phyloP scores from a whole-genome alignment of 139 green algal species.

The Deuterostichococcus epilithicus region DNA sequence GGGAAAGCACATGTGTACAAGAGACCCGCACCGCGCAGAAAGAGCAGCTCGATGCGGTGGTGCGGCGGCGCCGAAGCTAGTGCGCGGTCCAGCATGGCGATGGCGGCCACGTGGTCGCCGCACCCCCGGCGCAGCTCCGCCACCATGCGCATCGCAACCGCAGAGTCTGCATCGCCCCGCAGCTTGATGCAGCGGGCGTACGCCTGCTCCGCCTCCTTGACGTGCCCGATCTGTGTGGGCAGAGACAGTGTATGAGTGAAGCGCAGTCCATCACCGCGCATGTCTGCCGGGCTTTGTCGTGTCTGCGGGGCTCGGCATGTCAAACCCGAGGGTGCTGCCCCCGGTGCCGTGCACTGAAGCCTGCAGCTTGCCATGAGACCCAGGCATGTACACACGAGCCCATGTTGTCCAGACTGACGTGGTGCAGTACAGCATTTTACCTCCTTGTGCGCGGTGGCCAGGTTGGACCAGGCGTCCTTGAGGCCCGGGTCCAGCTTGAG shows the following conservation, averaged over 20 bases:
- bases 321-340: too few species aligned
- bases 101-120: conserved; percentile 59
- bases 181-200: conserved; percentile 42
- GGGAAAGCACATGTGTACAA: conserved; percentile 29
- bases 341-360: too few species aligned
- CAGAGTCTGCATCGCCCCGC: conserved; percentile 8
- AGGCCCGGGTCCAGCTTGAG: conserved; percentile 49
- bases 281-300: too few species aligned
- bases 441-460: conserved; percentile 64
- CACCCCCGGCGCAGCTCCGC: conserved; percentile 70
- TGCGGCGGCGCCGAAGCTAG: conserved; percentile 27
- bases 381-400: too few species aligned
- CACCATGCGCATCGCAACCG: conserved; percentile 33
- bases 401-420: too few species aligned
- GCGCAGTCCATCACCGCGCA: too few species aligned
- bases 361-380: too few species aligned
- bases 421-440: conserved; percentile 10
- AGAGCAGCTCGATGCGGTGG: conserved; percentile 56
- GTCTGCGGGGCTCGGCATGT: too few species aligned
- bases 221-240: conserved; percentile 12
- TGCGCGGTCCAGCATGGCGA: conserved; percentile 55
- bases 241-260: too few species aligned
- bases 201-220: conserved; percentile 57
- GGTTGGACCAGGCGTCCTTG: conserved; percentile 72
- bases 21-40: conserved; percentile 53